Conservation (phyloP, 1,139 yeast species). For the Spathaspora sp. region DNA sequence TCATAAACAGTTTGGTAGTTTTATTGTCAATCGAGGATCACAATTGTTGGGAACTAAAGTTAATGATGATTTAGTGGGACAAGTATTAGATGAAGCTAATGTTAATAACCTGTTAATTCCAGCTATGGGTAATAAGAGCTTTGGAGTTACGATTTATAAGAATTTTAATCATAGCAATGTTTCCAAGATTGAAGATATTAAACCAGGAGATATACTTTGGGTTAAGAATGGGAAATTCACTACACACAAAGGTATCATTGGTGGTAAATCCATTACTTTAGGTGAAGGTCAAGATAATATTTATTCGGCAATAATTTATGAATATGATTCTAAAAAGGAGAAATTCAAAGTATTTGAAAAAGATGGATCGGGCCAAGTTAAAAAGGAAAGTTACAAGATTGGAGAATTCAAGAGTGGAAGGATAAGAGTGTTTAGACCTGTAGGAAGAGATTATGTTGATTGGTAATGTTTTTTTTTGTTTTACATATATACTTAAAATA, state of each 20-base stretch:
- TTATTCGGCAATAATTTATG: conserved; percentile 50
- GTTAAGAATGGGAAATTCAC: conserved; percentile 74
- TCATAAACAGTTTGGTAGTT: conserved; percentile 46
- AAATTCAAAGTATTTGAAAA: conserved; percentile 75
- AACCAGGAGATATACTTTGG: conserved; percentile 82
- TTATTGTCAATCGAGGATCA: conserved; percentile 43
- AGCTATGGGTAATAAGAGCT: conserved; percentile 66
- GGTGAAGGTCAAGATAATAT: conserved; percentile 32
- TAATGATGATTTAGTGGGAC: conserved; percentile 26
- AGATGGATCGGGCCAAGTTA: conserved; percentile 53
- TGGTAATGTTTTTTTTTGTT: conserved; percentile 4
- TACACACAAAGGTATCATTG: conserved; percentile 63
- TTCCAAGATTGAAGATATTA: conserved; percentile 59
- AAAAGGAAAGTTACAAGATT: conserved; percentile 62
- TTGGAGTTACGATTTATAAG: conserved; percentile 70
- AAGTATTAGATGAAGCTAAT: conserved; percentile 15
- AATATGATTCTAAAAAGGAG: conserved; percentile 72
- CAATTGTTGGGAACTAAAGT: conserved; percentile 38
- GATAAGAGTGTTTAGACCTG: conserved; percentile 76
- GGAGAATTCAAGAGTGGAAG: conserved; percentile 78
- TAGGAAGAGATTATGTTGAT: conserved; percentile 25
- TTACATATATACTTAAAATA: not conserved
- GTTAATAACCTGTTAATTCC: conserved; percentile 34
- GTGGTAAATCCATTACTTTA: conserved; percentile 43
- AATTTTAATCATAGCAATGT: conserved; percentile 47